Conservation (phyloP, 306 rosid species). For the Trifolium fragiferum region DNA sequence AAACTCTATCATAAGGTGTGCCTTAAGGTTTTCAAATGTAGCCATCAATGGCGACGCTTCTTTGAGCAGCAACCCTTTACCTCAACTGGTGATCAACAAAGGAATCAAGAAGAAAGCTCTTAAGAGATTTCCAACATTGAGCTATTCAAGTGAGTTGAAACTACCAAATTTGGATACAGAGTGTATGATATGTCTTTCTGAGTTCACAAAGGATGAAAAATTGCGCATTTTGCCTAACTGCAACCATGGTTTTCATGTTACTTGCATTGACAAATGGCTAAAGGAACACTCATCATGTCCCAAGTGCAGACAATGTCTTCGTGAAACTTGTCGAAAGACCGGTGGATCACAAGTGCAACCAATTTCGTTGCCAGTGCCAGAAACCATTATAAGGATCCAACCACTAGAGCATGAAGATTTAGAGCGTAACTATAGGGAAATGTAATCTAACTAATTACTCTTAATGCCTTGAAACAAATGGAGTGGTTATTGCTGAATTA, state of each 20-base stretch:
- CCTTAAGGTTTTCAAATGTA: conserved; percentile 57
- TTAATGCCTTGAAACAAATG: not conserved
- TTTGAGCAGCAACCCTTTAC: not conserved
- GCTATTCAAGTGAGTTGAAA: conserved; percentile 57
- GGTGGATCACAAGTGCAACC: conserved; percentile 50
- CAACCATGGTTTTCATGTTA: conserved; percentile 83
- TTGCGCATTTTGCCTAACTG: conserved; percentile 79
- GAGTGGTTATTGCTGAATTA: not conserved
- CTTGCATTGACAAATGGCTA: conserved; percentile 89
- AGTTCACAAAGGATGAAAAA: conserved; percentile 61
- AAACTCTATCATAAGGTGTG: conserved; percentile 76
- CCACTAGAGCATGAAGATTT: conserved; percentile 67
- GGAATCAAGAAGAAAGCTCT: conserved; percentile 83
- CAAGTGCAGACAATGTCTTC: conserved; percentile 77
- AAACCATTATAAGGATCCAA: conserved; percentile 51
- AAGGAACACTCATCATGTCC: conserved; percentile 89
- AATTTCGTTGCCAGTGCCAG: conserved; percentile 41
- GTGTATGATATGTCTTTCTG: conserved; percentile 79
- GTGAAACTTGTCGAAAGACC: conserved; percentile 72
- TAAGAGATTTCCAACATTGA: conserved; percentile 61
- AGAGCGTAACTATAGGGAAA: conserved; percentile 39
- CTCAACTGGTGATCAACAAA: conserved; percentile 41
- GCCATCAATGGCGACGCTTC: conserved; percentile 43
- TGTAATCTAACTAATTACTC: not conserved
- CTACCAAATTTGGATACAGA: conserved; percentile 63